These are phyloP conservation scores for Penicillium crystallinum DNA, from an alignment of 495 filamentous ascomycete genomes.

Conservation along the genomic window DNA sequence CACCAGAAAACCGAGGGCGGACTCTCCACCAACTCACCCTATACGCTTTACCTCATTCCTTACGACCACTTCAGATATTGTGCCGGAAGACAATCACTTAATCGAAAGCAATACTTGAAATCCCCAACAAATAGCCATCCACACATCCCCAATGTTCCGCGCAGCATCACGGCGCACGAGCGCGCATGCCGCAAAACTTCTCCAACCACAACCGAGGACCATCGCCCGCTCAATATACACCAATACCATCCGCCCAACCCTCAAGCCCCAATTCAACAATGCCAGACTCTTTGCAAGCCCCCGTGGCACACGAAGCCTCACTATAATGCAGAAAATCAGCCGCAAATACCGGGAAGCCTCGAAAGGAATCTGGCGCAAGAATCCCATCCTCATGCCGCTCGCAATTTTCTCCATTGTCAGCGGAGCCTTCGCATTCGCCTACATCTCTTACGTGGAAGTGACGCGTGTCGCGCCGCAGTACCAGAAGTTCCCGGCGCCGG, in stretches of 20 bases:
- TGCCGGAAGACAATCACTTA: neutral
- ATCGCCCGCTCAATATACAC: slow-evolving; percentile 23
- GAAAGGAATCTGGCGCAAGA: slow-evolving; percentile 45
- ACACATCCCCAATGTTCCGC: slow-evolving; percentile 27
- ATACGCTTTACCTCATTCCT: neutral
- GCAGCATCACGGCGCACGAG: slow-evolving; percentile 31
- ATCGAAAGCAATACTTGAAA: neutral
- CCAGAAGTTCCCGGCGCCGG: slow-evolving; percentile 71
- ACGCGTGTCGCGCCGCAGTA: slow-evolving; percentile 60
- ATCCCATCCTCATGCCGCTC: slow-evolving; percentile 39
- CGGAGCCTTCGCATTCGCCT: slow-evolving; percentile 28
- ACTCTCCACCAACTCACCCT: slow-evolving; percentile 1
- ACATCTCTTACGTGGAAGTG: slow-evolving; percentile 58
- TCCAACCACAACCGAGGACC: slow-evolving; percentile 17
- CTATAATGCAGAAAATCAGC: slow-evolving; percentile 25
- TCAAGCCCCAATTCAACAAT: slow-evolving; percentile 9
- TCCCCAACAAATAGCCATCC: neutral
- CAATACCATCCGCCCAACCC: slow-evolving; percentile 15
- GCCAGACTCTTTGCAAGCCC: slow-evolving; percentile 2
- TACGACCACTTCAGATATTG: neutral
- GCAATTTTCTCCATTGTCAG: slow-evolving; percentile 48
- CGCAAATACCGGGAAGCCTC: slow-evolving; percentile 34
- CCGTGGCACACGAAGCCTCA: slow-evolving; percentile 16
- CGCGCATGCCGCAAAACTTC: slow-evolving; percentile 15
- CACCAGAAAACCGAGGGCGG: slow-evolving; percentile 23